Conservation (phyloP, 495 filamentous ascomycete species). For the Cairneyella variabilis region DNA sequence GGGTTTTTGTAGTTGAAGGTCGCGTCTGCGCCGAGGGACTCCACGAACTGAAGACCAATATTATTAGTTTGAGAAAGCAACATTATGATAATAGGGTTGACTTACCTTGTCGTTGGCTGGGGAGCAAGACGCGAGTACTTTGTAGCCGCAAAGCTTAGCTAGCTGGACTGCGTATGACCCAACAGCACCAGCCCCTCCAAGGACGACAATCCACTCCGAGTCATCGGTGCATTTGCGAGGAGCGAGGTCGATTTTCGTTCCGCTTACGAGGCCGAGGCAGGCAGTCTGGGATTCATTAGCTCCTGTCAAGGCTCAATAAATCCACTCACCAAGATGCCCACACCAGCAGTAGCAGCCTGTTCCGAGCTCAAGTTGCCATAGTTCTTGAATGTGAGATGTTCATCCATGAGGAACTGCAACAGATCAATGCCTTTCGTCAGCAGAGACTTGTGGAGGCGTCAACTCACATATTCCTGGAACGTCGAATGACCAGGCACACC, state of each 20-base stretch:
- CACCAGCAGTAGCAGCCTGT: constrained; percentile 37
- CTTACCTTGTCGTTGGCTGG: constrained; percentile 29
- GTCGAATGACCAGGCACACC: constrained; percentile 34
- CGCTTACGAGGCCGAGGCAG: constrained; percentile 23
- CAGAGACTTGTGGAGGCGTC: not conserved
- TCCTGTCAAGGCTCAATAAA: not conserved
- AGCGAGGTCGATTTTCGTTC: constrained; percentile 28
- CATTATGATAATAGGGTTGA: not conserved
- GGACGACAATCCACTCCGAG: constrained; percentile 40
- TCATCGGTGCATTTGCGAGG: constrained; percentile 20
- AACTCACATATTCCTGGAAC: constrained; percentile 39
- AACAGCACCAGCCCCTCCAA: constrained; percentile 40
- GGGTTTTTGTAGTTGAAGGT: constrained; percentile 35
- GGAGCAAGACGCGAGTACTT: constrained; percentile 40
- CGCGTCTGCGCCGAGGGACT: constrained; percentile 35
- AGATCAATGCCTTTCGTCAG: not conserved
- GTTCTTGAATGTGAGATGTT: constrained; percentile 32
- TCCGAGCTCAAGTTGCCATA: constrained; percentile 27
- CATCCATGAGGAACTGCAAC: constrained; percentile 38
- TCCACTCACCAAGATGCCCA: constrained; percentile 31
- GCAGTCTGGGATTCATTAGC: constrained; percentile 22
- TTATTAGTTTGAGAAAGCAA: not conserved
- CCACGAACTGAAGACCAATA: constrained; percentile 22
- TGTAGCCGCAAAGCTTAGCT: constrained; percentile 35
- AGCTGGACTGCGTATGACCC: constrained; percentile 38